Evolutionary conservation across 805 yeast genomes (phyloP), one percentile per base, ranked within the genome.

Genomic region (Hemisphaericaspora nanyangensis): DNA sequence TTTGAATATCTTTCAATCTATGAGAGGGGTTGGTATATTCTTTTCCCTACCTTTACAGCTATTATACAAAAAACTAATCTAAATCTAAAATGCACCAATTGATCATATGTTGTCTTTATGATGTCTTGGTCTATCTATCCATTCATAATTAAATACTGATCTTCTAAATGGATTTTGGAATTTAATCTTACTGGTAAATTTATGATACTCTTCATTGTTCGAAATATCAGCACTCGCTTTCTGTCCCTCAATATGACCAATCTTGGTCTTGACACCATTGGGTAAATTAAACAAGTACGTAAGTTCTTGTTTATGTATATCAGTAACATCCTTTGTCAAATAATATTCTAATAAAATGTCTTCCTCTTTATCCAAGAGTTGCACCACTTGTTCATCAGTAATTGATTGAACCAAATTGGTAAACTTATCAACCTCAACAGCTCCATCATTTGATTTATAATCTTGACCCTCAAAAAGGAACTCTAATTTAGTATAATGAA

Each of bases 321-420:
- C 55, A 10, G 63, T 57, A 7, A 47, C 43, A n/a, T 52, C 49
- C 20, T 51, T 54, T 7, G 63, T 56, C 18, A 52, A 40, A 37
- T 56, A 52, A 39, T 56, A 60, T 37, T 58, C 63, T 19, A 54
- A 35, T 17, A 60, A 45, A 7, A 58, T 41, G 13, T 53, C 59
- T 35, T 54, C 50, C 31, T 53, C 49, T 8, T 42, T 40, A 13
- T 49, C 51, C 13, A 58, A 34, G 24, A 57, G 37, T 28, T 39
- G 33, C n/a, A 56, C 35, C 8, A 55, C 46, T 24, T 56, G 45
- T 11, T 43, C 37, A 19, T 53, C 52, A 25, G 37, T 43, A 29
- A 55, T 44, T 10, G 12, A 20, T 31, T 49, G 36, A 6, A 52
- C 54, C 20, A 52, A 37, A 20, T 40, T 41, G 5, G 47, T 41